Conservation (phyloP, 1,139 yeast species). For the Candida tunisiensis region DNA sequence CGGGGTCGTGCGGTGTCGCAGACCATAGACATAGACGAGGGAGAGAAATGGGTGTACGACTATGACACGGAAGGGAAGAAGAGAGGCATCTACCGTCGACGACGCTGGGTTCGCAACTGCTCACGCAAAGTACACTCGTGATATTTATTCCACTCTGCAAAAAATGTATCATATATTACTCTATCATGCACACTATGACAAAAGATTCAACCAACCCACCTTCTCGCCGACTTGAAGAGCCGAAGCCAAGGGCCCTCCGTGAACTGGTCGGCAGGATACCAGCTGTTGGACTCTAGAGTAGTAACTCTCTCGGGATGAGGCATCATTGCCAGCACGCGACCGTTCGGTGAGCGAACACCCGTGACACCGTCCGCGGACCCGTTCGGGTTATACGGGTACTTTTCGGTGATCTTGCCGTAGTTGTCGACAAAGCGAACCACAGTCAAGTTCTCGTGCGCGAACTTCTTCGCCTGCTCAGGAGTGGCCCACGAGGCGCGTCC, state of each 20-base stretch:
- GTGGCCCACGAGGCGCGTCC: conserved; percentile 68
- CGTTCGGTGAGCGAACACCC: conserved; percentile 79
- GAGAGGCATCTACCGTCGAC: conserved; percentile 6
- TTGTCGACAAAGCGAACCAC: conserved; percentile 78
- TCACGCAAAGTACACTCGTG: conserved; percentile 3
- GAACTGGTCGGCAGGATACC: conserved; percentile 48
- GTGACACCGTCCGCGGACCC: conserved; percentile 92
- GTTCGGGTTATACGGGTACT: conserved; percentile 89
- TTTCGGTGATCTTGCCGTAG: conserved; percentile 67
- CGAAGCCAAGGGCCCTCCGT: conserved; percentile 81
- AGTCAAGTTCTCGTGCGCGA: conserved; percentile 32
- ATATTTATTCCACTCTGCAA: no score
- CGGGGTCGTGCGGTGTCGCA: conserved; percentile 4
- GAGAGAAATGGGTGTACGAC: conserved; percentile 19
- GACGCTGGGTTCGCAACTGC: conserved; percentile 14
- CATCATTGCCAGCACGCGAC: conserved; percentile 97
- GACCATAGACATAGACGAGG: conserved; percentile 8
- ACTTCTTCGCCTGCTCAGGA: conserved; percentile 25
- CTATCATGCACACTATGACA: not conserved
- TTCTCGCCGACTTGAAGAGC: conserved; percentile 83
- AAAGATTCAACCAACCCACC: conserved; percentile 42
- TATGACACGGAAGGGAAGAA: conserved; percentile 1
- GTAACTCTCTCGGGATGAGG: conserved; percentile 98
- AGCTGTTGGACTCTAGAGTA: conserved; percentile 77
- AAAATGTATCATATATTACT: no score